These are phyloP conservation scores for Phycomyces blakesleeanus DNA, from an alignment of 192 early-diverging fungal genomes.

Conservation along the genomic window DNA sequence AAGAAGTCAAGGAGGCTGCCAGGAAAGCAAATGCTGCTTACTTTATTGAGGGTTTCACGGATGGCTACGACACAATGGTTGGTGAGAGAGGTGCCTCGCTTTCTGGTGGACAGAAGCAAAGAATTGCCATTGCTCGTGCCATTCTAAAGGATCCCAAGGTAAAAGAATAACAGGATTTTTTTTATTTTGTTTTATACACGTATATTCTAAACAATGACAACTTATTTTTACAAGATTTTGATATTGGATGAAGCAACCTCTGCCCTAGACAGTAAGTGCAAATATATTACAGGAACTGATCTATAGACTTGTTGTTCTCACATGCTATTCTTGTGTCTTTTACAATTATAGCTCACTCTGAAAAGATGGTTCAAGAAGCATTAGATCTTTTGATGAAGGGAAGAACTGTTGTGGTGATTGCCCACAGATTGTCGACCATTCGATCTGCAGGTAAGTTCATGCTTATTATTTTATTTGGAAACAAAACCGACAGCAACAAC, in stretches of 20 bases:
- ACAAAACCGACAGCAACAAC: no score
- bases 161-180: no score
- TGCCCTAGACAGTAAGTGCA: slow-evolving; percentile 56
- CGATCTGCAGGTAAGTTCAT: slow-evolving; percentile 54
- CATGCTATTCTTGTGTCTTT: neutral
- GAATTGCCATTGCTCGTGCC: slow-evolving; percentile 58
- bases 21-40: slow-evolving; percentile 69
- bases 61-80: slow-evolving; percentile 87
- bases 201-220: no score
- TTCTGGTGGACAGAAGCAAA: slow-evolving; percentile 61
- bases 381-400: slow-evolving; percentile 67
- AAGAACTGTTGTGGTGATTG: slow-evolving; percentile 82
- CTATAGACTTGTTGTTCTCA: neutral
- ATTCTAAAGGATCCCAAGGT: slow-evolving; percentile 56
- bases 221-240: slow-evolving; percentile 49
- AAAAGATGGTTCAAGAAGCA: slow-evolving; percentile 69
- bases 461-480: no score
- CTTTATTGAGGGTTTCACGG: slow-evolving; percentile 68
- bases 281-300: no score
- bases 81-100: slow-evolving; percentile 74
- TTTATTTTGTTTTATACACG: no score
- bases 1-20: slow-evolving; percentile 65
- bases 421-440: slow-evolving; percentile 80
- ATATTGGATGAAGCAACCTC: slow-evolving; percentile 79
- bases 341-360: slow-evolving; percentile 49